Evolutionary conservation across 306 rosid species (phyloP), one percentile per base, ranked within the genome.

Genomic region (Inga laurina): DNA sequence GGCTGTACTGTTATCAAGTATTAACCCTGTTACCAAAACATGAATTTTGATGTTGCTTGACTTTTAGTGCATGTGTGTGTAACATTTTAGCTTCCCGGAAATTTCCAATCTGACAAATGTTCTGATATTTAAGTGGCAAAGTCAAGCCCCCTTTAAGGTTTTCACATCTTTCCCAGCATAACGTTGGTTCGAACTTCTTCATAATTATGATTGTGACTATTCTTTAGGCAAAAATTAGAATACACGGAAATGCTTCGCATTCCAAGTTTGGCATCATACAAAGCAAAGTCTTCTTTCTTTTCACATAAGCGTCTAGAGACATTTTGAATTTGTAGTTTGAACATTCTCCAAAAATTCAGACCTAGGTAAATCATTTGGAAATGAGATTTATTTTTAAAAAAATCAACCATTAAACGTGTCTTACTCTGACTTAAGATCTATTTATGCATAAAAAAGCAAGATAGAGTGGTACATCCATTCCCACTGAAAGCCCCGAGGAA

Each of bases 201-300:
- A 10, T 21, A 13, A n/a, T 46, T 79, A 15, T 48, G 46, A 46
- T 68, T 82, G 66, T 82, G 73, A 65, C 61, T 71, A 37, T 12
- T 44, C 4, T 48, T 32, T 49, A 49, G 30, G 77, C 41, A 73
- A 37, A 44, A 34, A n/a, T 44, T 44, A 68, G 73, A 68, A 19
- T 37, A 44, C 74, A 0, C 3, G 16, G 32, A 69, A 39, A 41
- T 41, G 30, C 74, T 69, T 0, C 4, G 79, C 43, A 10, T 45
- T 61, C 66, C 52, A 16, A 43, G 22, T 85, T 72, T 82, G 64
- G 69, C 77, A 44, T 76, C 77, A 85, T 41, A 44, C 10, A 18
- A 69, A 16, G 49, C 48, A 22, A 64, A 65, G 2, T 22, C 30
- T 30, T 61, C 24, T 8, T 35, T 69, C 43, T 80, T 44, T 44